Percentiles rank a stretch among this genome's conserved stretches.
phyloP scores from a whole-genome alignment of 2,329 filamentous ascomycete species.

The Drechslerella coelobrocha region DNA sequence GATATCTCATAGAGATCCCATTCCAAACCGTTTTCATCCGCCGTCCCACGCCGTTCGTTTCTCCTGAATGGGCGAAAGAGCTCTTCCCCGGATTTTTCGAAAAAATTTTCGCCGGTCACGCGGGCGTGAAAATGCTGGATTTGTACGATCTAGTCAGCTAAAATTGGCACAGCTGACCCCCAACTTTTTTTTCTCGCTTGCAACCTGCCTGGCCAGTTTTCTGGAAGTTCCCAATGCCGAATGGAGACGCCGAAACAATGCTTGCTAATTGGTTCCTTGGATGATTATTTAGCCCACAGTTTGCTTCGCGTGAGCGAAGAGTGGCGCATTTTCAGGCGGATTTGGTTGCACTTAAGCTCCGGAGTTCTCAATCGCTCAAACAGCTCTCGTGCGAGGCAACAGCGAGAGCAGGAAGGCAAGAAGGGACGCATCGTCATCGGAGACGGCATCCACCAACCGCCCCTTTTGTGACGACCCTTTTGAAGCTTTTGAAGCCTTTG shows the following conservation, averaged over 20 bases:
- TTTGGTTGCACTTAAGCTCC: constrained; percentile 17
- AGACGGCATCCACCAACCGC: constrained; percentile 12
- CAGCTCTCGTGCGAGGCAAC: constrained; percentile 28
- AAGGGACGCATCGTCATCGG: neutral
- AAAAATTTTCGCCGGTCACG: constrained; percentile 43
- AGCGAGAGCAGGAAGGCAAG: neutral
- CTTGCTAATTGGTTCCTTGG: constrained; percentile 23
- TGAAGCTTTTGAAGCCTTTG: neutral
- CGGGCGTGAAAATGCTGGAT: constrained; percentile 37
- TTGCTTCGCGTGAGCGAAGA: constrained; percentile 8
- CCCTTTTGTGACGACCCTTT: constrained; percentile 35
- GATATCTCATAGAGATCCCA: constrained; percentile 10
- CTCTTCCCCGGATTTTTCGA: constrained; percentile 50
- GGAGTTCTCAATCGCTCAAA: constrained; percentile 8
- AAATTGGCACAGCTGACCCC: constrained; percentile 49
- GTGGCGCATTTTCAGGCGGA: constrained; percentile 40
- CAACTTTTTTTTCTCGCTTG: constrained; percentile 23
- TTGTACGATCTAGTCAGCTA: constrained; percentile 16
- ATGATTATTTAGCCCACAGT: neutral
- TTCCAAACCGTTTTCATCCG: constrained; percentile 26
- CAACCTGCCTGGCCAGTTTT: constrained; percentile 5
- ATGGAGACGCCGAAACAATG: constrained; percentile 28
- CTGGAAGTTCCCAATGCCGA: constrained; percentile 38
- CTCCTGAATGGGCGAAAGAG: constrained; percentile 29
- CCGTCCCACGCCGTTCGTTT: constrained; percentile 4